These are phyloP conservation scores for Meyerozyma elateridarum DNA, from an alignment of 1,139 yeast species.

Conservation along the genomic window DNA sequence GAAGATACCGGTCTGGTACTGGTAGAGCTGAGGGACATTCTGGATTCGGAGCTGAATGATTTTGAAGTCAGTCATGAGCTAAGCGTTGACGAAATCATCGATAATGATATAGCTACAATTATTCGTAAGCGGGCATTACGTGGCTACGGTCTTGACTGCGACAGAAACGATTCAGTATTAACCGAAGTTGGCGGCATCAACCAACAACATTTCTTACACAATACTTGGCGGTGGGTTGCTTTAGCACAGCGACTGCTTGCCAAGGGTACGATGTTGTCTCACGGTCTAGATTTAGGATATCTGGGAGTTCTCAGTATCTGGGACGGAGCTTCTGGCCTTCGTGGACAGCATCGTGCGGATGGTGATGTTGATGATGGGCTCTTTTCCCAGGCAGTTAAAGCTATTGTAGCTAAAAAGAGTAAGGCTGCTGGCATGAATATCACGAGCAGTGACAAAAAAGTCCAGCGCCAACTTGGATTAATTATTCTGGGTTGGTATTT, in stretches of 20 bases:
- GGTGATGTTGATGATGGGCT: conserved; percentile 37
- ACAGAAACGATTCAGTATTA: conserved; percentile 56
- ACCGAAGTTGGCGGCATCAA: conserved; percentile 51
- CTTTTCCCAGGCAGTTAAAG: conserved; percentile 41
- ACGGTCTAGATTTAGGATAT: conserved; percentile 72
- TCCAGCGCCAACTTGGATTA: conserved; percentile 73
- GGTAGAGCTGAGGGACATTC: conserved; percentile 10
- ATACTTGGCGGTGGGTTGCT: conserved; percentile 88
- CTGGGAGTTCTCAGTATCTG: conserved; percentile 89
- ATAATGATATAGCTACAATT: conserved; percentile 59
- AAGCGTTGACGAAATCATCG: conserved; percentile 32
- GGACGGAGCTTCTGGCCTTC: conserved; percentile 70
- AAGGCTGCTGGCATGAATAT: conserved; percentile 44
- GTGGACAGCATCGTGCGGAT: conserved; percentile 49
- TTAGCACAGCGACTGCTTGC: conserved; percentile 65
- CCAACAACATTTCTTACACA: conserved; percentile 55
- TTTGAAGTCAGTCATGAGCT: conserved; percentile 24
- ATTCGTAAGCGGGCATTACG: conserved; percentile 66
- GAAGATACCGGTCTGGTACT: too few relatives aligned
- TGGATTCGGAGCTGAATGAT: conserved; percentile 6
- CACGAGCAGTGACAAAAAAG: conserved; percentile 47
- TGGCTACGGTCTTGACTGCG: conserved; percentile 74
- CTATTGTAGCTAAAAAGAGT: conserved; percentile 40
- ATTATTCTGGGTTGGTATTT: conserved; percentile 92
- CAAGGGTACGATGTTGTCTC: conserved; percentile 65